phyloP scores from a whole-genome alignment of 345 rosid genomes.

The Acer campestre region DNA sequence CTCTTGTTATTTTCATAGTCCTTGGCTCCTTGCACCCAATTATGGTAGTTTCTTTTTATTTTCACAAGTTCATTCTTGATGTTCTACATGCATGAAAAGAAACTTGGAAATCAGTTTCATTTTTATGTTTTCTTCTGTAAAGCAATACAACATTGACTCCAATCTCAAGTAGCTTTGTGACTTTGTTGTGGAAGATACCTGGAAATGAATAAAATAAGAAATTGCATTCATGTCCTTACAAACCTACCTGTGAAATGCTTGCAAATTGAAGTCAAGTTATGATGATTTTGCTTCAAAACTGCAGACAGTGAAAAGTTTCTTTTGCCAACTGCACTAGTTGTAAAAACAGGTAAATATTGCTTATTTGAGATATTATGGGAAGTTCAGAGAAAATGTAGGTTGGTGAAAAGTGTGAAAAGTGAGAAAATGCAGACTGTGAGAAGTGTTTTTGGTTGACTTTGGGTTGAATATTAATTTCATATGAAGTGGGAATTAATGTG shows the following conservation, averaged over 20 bases:
- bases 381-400: too few relatives aligned
- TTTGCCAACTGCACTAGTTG: too few relatives aligned
- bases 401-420: too few relatives aligned
- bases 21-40: background rate
- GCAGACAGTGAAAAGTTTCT: too few relatives aligned
- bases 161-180: background rate
- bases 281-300: too few relatives aligned
- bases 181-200: background rate
- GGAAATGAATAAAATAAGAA: background rate
- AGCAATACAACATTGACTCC: background rate
- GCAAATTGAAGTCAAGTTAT: too few relatives aligned
- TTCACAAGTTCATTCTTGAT: background rate
- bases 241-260: too few relatives aligned
- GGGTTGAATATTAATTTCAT: background rate
- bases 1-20: background rate
- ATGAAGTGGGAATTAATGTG: background rate
- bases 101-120: background rate
- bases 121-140: background rate
- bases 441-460: background rate
- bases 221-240: background rate
- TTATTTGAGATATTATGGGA: too few relatives aligned
- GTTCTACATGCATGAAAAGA: background rate
- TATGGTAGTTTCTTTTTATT: background rate
- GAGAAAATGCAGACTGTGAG: too few relatives aligned
- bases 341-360: too few relatives aligned